Evolutionary conservation across 805 yeast species (phyloP).

Genomic region (Saccharomycopsis synnaedendra): DNA sequence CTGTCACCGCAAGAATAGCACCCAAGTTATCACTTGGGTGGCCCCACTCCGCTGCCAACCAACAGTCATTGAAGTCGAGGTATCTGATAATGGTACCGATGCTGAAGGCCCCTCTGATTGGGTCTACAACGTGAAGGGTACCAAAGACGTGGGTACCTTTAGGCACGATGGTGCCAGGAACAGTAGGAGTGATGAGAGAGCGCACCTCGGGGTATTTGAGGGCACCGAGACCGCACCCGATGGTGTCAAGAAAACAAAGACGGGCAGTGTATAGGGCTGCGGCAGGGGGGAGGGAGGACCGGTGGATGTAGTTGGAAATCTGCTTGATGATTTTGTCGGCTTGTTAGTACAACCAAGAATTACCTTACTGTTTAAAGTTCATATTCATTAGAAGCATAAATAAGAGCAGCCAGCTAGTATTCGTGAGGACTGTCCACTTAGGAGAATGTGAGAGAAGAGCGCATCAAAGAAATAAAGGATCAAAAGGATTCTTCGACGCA

Average conservation of each 20-base stretch:
- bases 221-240: conserved; percentile 53
- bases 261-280: conserved; percentile 44
- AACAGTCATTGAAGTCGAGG: conserved; percentile 53
- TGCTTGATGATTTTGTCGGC: conserved; percentile 36
- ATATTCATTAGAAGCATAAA: too few species aligned
- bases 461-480: too few species aligned
- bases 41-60: conserved; percentile 66
- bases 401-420: too few species aligned
- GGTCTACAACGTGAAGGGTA: conserved; percentile 38
- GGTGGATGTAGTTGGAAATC: conserved; percentile 41
- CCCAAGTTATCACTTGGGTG: conserved; percentile 55
- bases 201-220: conserved; percentile 39
- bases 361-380: too few species aligned
- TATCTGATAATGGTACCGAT: conserved; percentile 48
- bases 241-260: conserved; percentile 42
- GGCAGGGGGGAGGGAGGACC: conserved; percentile 31
- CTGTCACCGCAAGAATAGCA: conserved; percentile 48
- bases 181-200: conserved; percentile 41
- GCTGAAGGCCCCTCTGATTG: conserved; percentile 46
- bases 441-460: too few species aligned
- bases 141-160: conserved; percentile 47
- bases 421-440: too few species aligned
- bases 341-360: too few species aligned
- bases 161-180: conserved; percentile 43
- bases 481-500: too few species aligned